Evolutionary conservation across 2,329 filamentous ascomycete species (phyloP), one percentile per base, ranked within the genome.

Genomic region (Chrysosporium queenslandicum): DNA sequence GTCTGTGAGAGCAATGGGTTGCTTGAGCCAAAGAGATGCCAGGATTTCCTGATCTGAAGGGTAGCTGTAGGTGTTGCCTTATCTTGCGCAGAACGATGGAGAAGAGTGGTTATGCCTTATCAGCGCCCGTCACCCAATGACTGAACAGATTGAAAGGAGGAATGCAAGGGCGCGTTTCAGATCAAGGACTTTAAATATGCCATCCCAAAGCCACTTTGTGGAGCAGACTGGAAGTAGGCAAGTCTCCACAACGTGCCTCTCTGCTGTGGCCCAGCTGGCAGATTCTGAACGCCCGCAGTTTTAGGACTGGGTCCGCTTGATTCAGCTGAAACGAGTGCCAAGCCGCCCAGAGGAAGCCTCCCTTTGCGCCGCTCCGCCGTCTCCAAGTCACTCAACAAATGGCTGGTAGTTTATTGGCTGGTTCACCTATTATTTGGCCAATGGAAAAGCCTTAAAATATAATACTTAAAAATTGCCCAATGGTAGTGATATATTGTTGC

Each of bases 201-300:
- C 20, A 20, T n/a, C 11, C 21, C 5, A 32, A 12, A 9, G 14
- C 4, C 42, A 20, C 6, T 20, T 16, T n/a, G 16, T 11, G n/a
- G 4, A 21, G 18, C 16, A 34, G 43, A 34, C 36, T 46, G 21
- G 30, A 6, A 21, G 27, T 14, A 29, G 3, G 20, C 34, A 12
- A 27, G 18, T 23, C 43, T 32, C 43, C 30, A 9, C 30, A 23
- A 18, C 21, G 16, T 34, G 42, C 9, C 25, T 14, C 16, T 7
- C 30, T n/a, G 18, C 16, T 21, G 36, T 1, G 21, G 46, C n/a
- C 2, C 21, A 40, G n/a, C 30, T 20, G 16, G 23, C 18, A n/a
- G 2, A 50, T 37, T 45, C 49, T 51, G 40, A 51, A 51, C 49
- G n/a, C 27, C 41, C 29, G 49, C 40, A 51, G 49, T 51, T 51